Conservation (phyloP, 2,329 filamentous ascomycete species). For the Diaporthe longicolla region DNA sequence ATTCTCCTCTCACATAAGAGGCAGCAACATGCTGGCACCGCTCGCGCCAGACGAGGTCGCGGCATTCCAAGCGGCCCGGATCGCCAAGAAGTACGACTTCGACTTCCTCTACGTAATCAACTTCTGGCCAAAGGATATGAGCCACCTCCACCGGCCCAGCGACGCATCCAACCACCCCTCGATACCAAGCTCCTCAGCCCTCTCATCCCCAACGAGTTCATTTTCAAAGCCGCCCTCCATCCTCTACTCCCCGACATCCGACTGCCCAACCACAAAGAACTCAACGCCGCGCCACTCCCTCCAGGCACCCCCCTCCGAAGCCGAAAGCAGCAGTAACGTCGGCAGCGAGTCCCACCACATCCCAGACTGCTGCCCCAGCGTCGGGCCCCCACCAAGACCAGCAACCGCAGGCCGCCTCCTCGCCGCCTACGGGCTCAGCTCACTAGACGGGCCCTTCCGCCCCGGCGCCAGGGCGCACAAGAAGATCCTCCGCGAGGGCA, state of each 20-base stretch:
- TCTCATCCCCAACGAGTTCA: conserved; percentile 28
- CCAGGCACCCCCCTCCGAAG: conserved; percentile 14
- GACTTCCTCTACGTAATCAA: conserved; percentile 72
- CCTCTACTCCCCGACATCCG: conserved; percentile 38
- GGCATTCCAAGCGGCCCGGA: conserved; percentile 68
- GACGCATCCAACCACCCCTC: conserved; percentile 16
- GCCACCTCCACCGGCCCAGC: conserved; percentile 43
- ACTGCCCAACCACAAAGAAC: conserved; percentile 34
- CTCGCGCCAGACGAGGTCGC: conserved; percentile 62
- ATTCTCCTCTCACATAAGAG: conserved; percentile 50
- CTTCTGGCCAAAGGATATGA: conserved; percentile 63
- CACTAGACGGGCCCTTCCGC: conserved; percentile 65
- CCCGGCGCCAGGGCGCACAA: conserved; percentile 65
- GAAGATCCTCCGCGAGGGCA: conserved; percentile 59
- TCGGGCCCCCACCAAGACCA: conserved; percentile 41
- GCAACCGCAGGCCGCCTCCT: conserved; percentile 65
- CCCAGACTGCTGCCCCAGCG: conserved; percentile 43
- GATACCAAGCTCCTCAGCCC: not conserved
- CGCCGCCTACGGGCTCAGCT: conserved; percentile 67
- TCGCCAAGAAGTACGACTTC: conserved; percentile 70
- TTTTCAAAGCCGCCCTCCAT: conserved; percentile 35
- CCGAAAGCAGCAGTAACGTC: not conserved
- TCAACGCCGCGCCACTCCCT: conserved; percentile 42
- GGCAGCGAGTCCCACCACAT: conserved; percentile 29
- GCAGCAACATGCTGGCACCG: conserved; percentile 52